phyloP scores from a whole-genome alignment of 2,329 filamentous ascomycete species.

The Colletotrichum sp. region DNA sequence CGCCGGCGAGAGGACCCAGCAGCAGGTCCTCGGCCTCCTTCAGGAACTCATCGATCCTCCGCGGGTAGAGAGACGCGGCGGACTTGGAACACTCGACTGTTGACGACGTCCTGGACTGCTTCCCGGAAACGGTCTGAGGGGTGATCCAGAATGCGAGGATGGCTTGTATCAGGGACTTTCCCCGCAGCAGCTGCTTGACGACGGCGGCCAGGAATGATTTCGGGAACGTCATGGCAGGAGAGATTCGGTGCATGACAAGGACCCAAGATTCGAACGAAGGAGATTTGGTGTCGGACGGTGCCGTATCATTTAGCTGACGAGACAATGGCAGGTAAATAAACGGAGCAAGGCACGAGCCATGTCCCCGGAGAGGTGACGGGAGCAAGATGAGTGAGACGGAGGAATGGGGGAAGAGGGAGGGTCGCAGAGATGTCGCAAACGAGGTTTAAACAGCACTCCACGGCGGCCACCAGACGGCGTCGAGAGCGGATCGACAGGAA shows the following conservation, averaged over 20 bases:
- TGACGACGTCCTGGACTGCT: not conserved
- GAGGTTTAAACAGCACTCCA: constrained; percentile 15
- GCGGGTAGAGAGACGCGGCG: constrained; percentile 24
- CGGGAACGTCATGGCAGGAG: constrained; percentile 63
- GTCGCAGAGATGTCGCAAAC: constrained; percentile 11
- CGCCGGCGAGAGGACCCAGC: constrained; percentile 50
- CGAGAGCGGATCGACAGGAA: constrained; percentile 13
- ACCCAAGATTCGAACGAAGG: not conserved
- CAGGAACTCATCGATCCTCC: constrained; percentile 57
- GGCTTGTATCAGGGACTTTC: constrained; percentile 64
- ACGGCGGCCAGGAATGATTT: constrained; percentile 59
- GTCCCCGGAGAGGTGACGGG: not conserved
- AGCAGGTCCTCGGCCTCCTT: constrained; percentile 60
- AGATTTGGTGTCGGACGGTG: not conserved
- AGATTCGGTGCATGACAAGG: constrained; percentile 54
- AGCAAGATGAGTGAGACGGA: not conserved
- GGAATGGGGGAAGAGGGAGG: not conserved
- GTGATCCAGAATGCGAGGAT: constrained; percentile 42
- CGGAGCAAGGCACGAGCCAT: constrained; percentile 14
- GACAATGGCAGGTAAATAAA: constrained; percentile 18
- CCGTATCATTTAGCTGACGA: constrained; percentile 24
- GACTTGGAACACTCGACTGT: not conserved
- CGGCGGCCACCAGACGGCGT: not conserved
- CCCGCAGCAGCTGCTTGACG: constrained; percentile 62
- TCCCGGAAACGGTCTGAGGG: constrained; percentile 5